Conservation (phyloP, 208 protist species). For the Crithidia mellificae region DNA sequence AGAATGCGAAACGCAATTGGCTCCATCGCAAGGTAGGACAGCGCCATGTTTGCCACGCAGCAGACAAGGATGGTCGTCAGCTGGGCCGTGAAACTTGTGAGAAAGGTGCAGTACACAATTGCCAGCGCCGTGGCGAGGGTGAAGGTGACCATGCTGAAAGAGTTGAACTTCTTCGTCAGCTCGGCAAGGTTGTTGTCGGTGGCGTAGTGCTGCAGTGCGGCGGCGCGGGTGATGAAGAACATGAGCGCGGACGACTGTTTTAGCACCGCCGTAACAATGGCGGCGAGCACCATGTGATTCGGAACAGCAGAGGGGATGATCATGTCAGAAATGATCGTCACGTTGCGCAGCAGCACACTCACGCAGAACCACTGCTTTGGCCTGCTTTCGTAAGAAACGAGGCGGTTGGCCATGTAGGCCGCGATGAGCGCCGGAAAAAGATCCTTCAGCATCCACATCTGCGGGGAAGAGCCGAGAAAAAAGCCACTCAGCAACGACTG, state of each 20-base stretch:
- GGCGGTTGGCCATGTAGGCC: conserved; percentile 78
- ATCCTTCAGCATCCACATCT: conserved; percentile 90
- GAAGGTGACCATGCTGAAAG: conserved; percentile 83
- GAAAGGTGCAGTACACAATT: conserved; percentile 70
- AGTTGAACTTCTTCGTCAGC: conserved; percentile 90
- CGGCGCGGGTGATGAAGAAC: conserved; percentile 79
- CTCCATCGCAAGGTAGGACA: conserved; percentile 62
- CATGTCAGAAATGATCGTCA: conserved; percentile 81
- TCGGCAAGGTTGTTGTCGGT: conserved; percentile 79
- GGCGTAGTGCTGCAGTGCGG: conserved; percentile 82
- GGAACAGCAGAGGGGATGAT: conserved; percentile 63
- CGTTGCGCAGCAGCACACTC: conserved; percentile 76
- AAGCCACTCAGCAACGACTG: conserved; percentile 85
- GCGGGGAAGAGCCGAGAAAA: conserved; percentile 72
- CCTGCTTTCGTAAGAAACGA: conserved; percentile 84
- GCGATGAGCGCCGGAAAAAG: conserved; percentile 70
- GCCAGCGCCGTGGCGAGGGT: conserved; percentile 73
- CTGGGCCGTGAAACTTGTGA: conserved; percentile 68
- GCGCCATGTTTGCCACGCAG: conserved; percentile 58
- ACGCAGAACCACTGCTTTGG: conserved; percentile 88
- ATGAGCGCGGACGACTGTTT: conserved; percentile 85
- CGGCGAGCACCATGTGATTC: conserved; percentile 59
- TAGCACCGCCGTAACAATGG: conserved; percentile 64
- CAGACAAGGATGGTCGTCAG: conserved; percentile 67
- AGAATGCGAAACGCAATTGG: conserved; percentile 77